Evolutionary conservation across 2,329 filamentous ascomycete species (phyloP), one percentile per base, ranked within the genome.

Genomic region (Diaporthe nobilis): DNA sequence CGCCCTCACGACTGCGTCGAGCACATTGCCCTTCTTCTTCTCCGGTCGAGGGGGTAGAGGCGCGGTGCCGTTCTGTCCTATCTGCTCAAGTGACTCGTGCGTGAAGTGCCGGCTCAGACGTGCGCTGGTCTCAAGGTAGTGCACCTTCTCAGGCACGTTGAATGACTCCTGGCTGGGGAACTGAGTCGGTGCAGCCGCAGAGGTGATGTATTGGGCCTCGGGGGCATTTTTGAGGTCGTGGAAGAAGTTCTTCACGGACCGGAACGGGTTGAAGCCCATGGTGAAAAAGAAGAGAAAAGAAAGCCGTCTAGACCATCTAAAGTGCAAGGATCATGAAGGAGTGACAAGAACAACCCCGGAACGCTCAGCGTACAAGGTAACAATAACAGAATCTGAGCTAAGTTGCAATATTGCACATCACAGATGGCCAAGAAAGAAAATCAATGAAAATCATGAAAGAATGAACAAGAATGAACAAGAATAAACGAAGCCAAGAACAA

Each of bases 1-100:
- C 13, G 74, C 72, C 37, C 74, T 78, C 71, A 79, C 78, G 22
- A 79, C 72, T 13, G 67, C 67, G 51, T 79, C 78, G 17, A 79
- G 76, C 2, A 67, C 51, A 13, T 58, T 74, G 25, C 61, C 37
- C 10, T 71, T 58, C 57, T 71, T 61, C 71, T 77, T 57, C 65
- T 77, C 44, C 20, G 37, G 51, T 7, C 55, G 68, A 15, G 55
- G 57, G n/a, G 57, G 57, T 2, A 49, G 44, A 6, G 71, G 71
- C 25, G 63, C 31, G 17, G 47, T 51, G 4, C 17, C 47, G 37
- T 22, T 31, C 67, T 47, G 39, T 22, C 17, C 42, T 49, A n/a
- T 1, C 63, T 76, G 57, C 15, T 73, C 76, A 31, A 77, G 76
- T 15, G 78, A 72, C 8, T 70, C 37, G 28, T 61, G 57, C 3